Conservation (phyloP, 78 protist genomes). For the Dictyostelium intermedium region DNA sequence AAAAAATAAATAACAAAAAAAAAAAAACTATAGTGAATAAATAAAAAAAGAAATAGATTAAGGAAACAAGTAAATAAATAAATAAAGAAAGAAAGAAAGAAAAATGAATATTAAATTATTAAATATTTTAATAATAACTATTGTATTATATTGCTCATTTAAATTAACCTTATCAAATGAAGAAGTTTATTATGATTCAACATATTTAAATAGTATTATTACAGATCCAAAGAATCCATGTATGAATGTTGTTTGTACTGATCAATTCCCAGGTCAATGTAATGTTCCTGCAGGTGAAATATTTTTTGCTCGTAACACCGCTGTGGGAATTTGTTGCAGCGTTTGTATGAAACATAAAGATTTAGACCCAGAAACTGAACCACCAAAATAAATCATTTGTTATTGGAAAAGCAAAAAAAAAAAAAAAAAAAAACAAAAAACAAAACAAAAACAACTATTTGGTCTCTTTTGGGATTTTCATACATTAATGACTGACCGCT, state of each 20-base stretch:
- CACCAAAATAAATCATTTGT: not conserved
- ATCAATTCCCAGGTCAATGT: not conserved
- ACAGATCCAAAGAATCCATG: constrained; percentile 12
- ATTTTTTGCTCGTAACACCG: not conserved
- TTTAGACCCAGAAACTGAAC: not conserved
- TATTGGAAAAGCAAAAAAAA: not conserved
- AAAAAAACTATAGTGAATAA: not conserved
- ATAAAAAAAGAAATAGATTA: not conserved
- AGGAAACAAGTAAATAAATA: not conserved
- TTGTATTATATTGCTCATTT: not conserved
- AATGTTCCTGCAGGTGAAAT: not conserved
- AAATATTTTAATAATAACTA: not conserved
- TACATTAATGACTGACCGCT: too few relatives aligned
- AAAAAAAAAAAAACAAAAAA: not conserved
- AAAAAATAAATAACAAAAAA: not conserved
- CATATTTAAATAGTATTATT: not conserved
- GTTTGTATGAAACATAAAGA: not conserved
- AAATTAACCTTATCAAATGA: not conserved
- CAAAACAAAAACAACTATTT: too few relatives aligned
- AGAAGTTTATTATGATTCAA: not conserved
- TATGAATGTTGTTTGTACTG: not conserved
- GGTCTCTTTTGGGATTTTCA: too few relatives aligned
- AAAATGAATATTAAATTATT: not conserved
- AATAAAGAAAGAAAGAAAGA: not conserved
- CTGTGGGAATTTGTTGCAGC: not conserved